Evolutionary conservation across 202 grass and related monocot species (phyloP), one percentile per base, ranked within the genome.

Genomic region (Zoysia matrella): DNA sequence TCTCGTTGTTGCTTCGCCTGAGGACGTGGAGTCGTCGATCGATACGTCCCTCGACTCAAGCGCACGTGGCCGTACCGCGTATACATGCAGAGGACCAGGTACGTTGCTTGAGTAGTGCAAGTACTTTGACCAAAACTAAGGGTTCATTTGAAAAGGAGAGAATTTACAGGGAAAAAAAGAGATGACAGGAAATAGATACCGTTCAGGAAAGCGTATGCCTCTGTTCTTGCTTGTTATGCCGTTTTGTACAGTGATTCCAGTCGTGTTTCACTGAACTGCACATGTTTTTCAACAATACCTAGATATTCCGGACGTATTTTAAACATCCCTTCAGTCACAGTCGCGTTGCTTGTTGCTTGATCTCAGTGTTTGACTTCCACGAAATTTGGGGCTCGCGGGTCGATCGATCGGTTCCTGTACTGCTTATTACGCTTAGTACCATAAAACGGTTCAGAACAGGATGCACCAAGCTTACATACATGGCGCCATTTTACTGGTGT

Each of bases 311-410:
- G 3, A 16, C 68, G 46, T 73, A 53, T 47, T 89, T 77, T 82
- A 69, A 54, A 69, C 39, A 1, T 52, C 36, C 6, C 60, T 82
- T 54, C 41, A 82, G 40, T 74, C 45, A 62, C 46, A 44, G 60
- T 10, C 82, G 49, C 60, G 47, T 76, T n/a, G 73, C n/a, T n/a
- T n/a, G 57, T 77, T 67, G 77, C 87, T 52, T 77, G n/a, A 78
- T 49, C 63, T 73, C 72, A 58, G 78, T 6, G 14, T 22, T 51
- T 81, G 39, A 69, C 53, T 69, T 82, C 73, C 82, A 85, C 6
- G 10, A 85, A 89, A 60, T 85, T 85, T 89, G 87, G 87, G 61
- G 51, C 60, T n/a, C n/a, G n/a, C n/a, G n/a, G n/a, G n/a, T n/a
- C n/a, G n/a, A n/a, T n/a, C n/a, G n/a, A n/a, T n/a, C n/a, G n/a